Conservation (phyloP, 768 basidiomycete genomes). For the Boletellus ananiceps region DNA sequence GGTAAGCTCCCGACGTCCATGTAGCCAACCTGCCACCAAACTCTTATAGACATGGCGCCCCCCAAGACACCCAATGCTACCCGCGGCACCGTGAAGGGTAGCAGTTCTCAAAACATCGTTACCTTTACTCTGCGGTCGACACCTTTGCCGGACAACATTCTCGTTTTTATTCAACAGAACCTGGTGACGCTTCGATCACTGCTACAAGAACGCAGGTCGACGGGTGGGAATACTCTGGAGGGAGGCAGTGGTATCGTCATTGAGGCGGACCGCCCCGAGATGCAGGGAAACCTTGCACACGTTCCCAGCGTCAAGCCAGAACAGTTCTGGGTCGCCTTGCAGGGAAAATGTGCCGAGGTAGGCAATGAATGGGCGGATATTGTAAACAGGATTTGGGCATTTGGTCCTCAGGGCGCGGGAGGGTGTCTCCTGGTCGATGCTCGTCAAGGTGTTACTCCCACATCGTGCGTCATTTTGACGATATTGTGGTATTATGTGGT, state of each 20-base stretch:
- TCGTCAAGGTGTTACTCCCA: conserved; percentile 40
- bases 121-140: conserved; percentile 79
- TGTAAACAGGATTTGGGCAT: conserved; percentile 76
- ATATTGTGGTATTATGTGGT: conserved; percentile 5
- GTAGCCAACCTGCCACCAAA: not conserved
- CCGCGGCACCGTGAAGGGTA: conserved; percentile 74
- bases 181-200: conserved; percentile 57
- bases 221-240: conserved; percentile 26
- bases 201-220: conserved; percentile 44
- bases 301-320: conserved; percentile 64
- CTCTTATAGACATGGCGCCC: conserved; percentile 73
- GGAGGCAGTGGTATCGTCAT: conserved; percentile 12
- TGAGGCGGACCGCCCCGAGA: conserved; percentile 38
- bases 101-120: conserved; percentile 64
- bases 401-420: conserved; percentile 86
- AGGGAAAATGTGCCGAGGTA: conserved; percentile 55
- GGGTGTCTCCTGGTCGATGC: conserved; percentile 83
- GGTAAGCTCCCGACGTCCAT: conserved; percentile 41
- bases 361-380: conserved; percentile 79
- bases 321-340: conserved; percentile 76
- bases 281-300: conserved; percentile 55
- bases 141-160: conserved; percentile 70
- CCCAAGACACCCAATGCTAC: conserved; percentile 65
- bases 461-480: conserved; percentile 48
- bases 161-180: conserved; percentile 77